Base-by-base conservation (phyloP, 768 basidiomycete genomes). In the Suillus bovinus region DNA sequence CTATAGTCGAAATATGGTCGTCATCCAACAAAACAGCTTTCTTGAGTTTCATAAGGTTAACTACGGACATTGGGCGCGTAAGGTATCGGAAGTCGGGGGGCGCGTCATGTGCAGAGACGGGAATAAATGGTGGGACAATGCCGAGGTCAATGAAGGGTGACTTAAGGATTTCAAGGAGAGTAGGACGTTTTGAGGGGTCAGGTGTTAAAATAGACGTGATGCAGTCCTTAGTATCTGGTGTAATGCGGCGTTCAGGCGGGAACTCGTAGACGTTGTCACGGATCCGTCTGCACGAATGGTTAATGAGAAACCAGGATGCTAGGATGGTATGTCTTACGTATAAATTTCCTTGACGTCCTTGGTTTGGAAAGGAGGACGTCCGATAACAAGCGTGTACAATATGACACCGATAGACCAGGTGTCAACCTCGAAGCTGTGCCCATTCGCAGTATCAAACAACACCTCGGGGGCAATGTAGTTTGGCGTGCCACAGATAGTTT, bases 391-490 rank as follows among this genome's bases (percentile, higher is more conserved):
- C 1, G 96, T 99, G 71, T 99, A 99, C 65, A 99, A 78, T 63
- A 99, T 98, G 59, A 99, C 96, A 16, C 96, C 96, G 55, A 96
- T 89, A 2, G 93, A 94, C 96, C 96, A 99, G 10, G 94, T 91
- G 72, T 99, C 96, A 33, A 98, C 96, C 78, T 99, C 97, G 67
- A 97, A 99, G 72, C 93, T 95, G 76, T 99, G 96, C 2, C 96
- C 96, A 66, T 94, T 96, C 20, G 88, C 93, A 29, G 91, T 94
- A 73, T 98, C 95, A 73, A 96, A 97, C 67, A 99, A 79, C 27
- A 99, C 95, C 72, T 99, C 96, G 0, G 97, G 97, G 0, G 97
- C 96, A 65, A 99, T 98, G 72, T 99, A 99, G 72, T 99, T 99
- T 2, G 96, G 97, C 0, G 96, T 99, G 1, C 96, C 96, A 67